Base-by-base conservation (phyloP, 441 rosid genomes). In the Pelargonium myrrhifolium region DNA sequence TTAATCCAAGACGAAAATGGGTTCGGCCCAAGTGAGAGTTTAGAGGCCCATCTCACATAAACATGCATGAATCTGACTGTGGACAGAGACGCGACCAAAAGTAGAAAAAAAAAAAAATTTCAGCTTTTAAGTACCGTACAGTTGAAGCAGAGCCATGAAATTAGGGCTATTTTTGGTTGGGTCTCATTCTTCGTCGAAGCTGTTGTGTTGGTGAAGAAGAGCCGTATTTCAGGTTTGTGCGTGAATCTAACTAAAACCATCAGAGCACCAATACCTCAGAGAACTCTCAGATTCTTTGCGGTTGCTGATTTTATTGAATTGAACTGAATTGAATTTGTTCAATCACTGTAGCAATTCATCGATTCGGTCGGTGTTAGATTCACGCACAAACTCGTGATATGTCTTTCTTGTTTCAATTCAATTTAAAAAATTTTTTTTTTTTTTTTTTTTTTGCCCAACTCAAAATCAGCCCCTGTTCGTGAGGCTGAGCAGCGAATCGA, bases 341-440 rank as follows among this genome's bases (percentile, higher is more conserved):
- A 14, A 14, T 47, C 20, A 3, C 49, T 14, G n/a, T 43, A 43
- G 49, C 49, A 10, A 43, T 11, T 14, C 4, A 11, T 43, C 17
- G 17, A 47, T 47, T 15, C 6, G 18, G 55, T 47, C 18, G 55
- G 17, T 47, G 55, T 47, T 47, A 47, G 55, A 47, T 47, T 47
- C 55, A 47, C 55, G 55, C 55, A 47, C 55, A 47, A 47, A 47
- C 55, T 47, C 55, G 55, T 47, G 6, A 47, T 47, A n/a, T 47
- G 18, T 47, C 55, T 47, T 47, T 47, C 15, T 15, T 14, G 55
- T 47, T 47, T 47, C 6, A n/a, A 14, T 47, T 47, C 55, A 31
- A 31, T 31, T 4, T 31, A 31, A 6, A 31, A 31, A 31, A n/a
- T n/a, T n/a, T n/a, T n/a, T n/a, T n/a, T n/a, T n/a, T n/a, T 31